Evolutionary conservation across 1,284 basidiomycete genomes (phyloP).

Genomic region (Agaricales sp.): DNA sequence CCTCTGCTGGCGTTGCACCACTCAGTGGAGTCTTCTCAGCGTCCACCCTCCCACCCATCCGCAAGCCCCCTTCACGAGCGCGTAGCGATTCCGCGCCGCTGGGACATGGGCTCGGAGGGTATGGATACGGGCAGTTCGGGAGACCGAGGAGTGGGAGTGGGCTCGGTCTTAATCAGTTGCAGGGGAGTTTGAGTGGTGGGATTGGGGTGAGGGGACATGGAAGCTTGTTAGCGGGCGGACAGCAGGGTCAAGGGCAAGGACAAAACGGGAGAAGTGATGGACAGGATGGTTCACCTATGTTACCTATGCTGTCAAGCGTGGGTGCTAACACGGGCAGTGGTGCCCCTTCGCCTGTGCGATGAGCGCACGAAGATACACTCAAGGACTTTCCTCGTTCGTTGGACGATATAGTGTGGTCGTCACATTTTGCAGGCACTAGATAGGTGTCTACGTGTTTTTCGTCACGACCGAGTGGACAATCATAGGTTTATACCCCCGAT

Average conservation of each 20-base stretch:
- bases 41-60: constrained; percentile 13
- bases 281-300: not conserved
- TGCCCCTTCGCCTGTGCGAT: not conserved
- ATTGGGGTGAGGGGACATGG: not conserved
- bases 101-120: constrained; percentile 21
- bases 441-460: too few relatives aligned
- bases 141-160: constrained; percentile 29
- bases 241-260: not conserved
- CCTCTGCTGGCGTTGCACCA: not conserved
- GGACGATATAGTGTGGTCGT: too few relatives aligned
- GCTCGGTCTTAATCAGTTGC: constrained; percentile 11
- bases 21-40: constrained; percentile 4
- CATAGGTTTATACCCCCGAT: too few relatives aligned
- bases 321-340: not conserved
- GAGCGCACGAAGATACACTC: too few relatives aligned
- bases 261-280: not conserved
- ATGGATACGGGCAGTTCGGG: constrained; percentile 11
- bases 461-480: too few relatives aligned
- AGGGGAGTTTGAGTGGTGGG: not conserved
- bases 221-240: not conserved
- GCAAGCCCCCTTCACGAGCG: constrained; percentile 29
- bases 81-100: constrained; percentile 38
- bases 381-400: too few relatives aligned
- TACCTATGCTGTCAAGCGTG: not conserved
- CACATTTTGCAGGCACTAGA: too few relatives aligned